phyloP scores from a whole-genome alignment of 164 flowering plant species.

The Cinnamomum chago region DNA sequence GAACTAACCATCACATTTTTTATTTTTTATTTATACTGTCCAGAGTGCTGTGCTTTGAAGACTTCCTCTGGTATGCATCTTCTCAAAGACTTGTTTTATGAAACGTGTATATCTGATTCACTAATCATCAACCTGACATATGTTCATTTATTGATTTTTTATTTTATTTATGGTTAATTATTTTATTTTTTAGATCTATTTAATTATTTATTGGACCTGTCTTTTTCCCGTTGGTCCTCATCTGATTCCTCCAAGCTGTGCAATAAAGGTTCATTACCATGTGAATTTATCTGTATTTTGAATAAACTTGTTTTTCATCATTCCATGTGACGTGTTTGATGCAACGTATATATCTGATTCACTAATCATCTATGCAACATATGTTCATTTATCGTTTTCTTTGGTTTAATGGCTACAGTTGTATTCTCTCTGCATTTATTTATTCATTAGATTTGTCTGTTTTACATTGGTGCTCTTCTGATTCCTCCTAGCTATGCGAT shows the following conservation, averaged over 20 bases:
- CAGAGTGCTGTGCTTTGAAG: conserved; percentile 81
- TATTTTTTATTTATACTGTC: conserved; percentile 14
- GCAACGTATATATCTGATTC: no score
- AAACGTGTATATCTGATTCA: no score
- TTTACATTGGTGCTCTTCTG: not conserved
- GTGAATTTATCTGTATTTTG: no score
- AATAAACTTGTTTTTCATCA: no score
- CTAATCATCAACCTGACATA: not conserved
- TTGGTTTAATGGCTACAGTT: not conserved
- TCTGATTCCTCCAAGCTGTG: no score
- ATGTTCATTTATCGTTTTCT: not conserved
- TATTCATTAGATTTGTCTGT: not conserved
- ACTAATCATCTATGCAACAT: not conserved
- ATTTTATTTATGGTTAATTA: no score
- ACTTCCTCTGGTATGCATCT: conserved; percentile 83
- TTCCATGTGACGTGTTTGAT: not conserved
- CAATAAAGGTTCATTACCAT: no score
- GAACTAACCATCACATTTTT: not conserved
- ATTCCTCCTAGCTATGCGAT: not conserved
- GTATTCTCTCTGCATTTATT: not conserved
- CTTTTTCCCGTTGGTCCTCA: no score
- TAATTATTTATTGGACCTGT: no score
- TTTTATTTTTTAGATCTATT: no score
- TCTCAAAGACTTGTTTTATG: not conserved
- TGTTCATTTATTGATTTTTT: not conserved